Base-by-base conservation (phyloP, 2,329 filamentous ascomycete genomes). In the Cadophora sp. region DNA sequence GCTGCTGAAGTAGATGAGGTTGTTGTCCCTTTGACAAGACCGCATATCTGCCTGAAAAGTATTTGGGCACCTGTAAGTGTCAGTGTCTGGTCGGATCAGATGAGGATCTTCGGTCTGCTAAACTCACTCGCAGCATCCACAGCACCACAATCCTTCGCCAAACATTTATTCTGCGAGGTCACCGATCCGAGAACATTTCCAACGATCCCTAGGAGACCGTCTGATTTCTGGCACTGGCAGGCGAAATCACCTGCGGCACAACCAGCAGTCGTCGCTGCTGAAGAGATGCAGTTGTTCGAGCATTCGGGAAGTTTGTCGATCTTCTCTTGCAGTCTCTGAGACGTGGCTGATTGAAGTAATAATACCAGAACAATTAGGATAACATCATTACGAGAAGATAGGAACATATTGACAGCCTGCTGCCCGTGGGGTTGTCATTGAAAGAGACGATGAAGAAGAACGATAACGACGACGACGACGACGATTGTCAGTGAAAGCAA, bases 371-470 rank as follows among this genome's bases (percentile, higher is more conserved):
- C 11, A 27, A 58, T 58, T 58, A 58, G 13, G 16, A 58, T 8
- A 24, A 58, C 13, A 58, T 24, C 33, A 58, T 58, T 58, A 58
- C 36, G 55, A 43, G 36, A 58, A 41, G 13, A 43, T 24, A 27
- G 22, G 36, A 41, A 58, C 55, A 58, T 58, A 2, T 58, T 58
- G 55, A 58, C 55, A 58, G 55, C 55, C 55, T 41, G 55, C 55
- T 58, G 55, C 55, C 55, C 36, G 36, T 41, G 36, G 33, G n/a
- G 20, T 43, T 41, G 36, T 24, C 53, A 56, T 56, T 56, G 53
- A 56, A 33, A 45, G 43, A 45, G 13, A 8, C 43, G n/a, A 39
- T 39, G 30, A 22, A 7, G 33, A 22, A 24, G 55, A 24, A 14
- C n/a, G 20, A 7, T n/a, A 48, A 48, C 45, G 45, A 43, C 55